Base-by-base conservation (phyloP, 306 rosid genomes). In the Citrullus mucosospermus region DNA sequence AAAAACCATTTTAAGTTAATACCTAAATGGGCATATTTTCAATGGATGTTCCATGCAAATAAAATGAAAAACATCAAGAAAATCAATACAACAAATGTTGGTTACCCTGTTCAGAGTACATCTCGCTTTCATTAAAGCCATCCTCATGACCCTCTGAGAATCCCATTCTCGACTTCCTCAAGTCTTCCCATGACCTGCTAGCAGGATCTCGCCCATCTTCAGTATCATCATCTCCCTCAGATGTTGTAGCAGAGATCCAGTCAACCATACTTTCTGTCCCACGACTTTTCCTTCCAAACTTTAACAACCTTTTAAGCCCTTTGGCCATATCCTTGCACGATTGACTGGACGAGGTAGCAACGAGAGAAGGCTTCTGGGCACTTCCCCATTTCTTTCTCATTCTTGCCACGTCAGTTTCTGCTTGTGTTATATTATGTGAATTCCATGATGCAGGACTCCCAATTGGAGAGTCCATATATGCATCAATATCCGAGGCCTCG, bases 321-420 rank as follows among this genome's bases (percentile, higher is more conserved):
- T 86, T 93, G 2, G 99, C 85, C 86, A 91, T 87, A 82, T 96
- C 99, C 87, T 91, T 96, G 78, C 98, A 94, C 10, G 99, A 80
- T 85, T 90, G 99, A 81, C 80, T 92, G 70, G 97, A 88, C 66
- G 96, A 84, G 86, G 87, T 91, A 66, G 95, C 82, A 80, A 88
- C 93, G 75, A 93, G 81, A 81, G 85, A 66, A 62, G 99, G 98
- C 46, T 93, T 93, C 85, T 96, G 98, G 79, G 97, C 93, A 81
- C 97, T 90, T 78, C 98, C 98, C 99, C 99, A 96, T 87, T 96
- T 96, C 88, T 96, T 96, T 85, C 99, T 89, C 96, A 93, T 96
- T 85, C 98, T 86, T 79, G 96, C 86, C 62, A 96, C 98, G 81
- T 96, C 98, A 67, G 77, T 88, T 75, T 96, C 99, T 59, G 89